Conservation (phyloP, 2,329 filamentous ascomycete species). For the Pyricularia pennisetigena region DNA sequence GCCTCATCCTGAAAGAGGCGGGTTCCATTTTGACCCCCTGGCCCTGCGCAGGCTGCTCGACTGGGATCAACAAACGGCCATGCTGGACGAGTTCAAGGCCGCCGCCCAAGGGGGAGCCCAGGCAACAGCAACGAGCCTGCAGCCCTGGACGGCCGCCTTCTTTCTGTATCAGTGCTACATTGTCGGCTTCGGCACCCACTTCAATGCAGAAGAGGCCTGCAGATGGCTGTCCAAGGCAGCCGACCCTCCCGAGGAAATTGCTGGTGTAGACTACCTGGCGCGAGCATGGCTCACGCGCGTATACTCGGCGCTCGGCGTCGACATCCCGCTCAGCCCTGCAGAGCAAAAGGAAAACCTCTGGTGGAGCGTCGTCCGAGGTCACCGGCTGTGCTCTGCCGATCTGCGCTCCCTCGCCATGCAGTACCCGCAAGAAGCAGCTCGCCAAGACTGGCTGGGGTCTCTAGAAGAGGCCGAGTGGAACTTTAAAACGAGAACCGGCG, state of each 20-base stretch:
- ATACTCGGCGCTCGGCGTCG: constrained; percentile 6
- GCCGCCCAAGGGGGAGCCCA: not conserved
- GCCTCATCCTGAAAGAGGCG: constrained; percentile 4
- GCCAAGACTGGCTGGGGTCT: not conserved
- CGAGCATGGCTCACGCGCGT: constrained; percentile 8
- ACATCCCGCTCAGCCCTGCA: constrained; percentile 5
- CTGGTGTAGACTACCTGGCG: constrained; percentile 7
- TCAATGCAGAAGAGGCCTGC: constrained; percentile 5
- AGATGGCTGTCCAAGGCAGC: constrained; percentile 8
- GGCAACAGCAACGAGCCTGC: not conserved
- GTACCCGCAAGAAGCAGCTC: not conserved
- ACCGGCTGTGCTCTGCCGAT: constrained; percentile 6
- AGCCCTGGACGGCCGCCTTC: constrained; percentile 7
- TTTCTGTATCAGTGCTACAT: constrained; percentile 10
- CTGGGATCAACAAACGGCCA: constrained; percentile 7
- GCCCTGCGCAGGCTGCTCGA: constrained; percentile 6
- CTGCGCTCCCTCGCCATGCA: constrained; percentile 1
- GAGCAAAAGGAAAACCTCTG: constrained; percentile 6
- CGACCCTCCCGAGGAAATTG: constrained; percentile 3
- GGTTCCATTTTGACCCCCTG: constrained; percentile 8
- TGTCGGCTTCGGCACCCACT: constrained; percentile 5
- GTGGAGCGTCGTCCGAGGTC: constrained; percentile 7
- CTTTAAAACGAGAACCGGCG: constrained; percentile 3
- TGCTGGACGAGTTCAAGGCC: constrained; percentile 7
- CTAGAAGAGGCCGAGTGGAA: constrained; percentile 2